Percentiles rank a stretch among this genome's conserved stretches.
Evolutionary conservation across 441 rosid genomes (phyloP).

Genomic region (Syzygium syzygioides): DNA sequence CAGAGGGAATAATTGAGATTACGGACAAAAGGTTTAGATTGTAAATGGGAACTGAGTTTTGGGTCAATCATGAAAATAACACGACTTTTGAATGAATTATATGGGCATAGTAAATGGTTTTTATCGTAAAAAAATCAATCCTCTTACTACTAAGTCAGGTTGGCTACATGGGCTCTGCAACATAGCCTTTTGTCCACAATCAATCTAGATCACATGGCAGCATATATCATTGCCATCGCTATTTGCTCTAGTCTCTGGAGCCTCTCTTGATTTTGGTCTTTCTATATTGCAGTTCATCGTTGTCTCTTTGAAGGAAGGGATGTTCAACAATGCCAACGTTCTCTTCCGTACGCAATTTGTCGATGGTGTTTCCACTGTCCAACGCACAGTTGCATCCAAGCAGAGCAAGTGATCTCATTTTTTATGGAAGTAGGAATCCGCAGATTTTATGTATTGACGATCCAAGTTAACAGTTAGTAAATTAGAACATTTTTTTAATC

Average conservation of each 20-base stretch:
- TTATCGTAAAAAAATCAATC: background rate
- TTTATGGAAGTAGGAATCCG: background rate
- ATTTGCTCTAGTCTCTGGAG: background rate
- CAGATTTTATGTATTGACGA: background rate
- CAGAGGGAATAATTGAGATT: background rate
- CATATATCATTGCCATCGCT: background rate
- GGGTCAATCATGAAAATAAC: background rate
- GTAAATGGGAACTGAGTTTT: background rate
- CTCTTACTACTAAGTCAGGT: background rate
- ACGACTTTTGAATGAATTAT: background rate
- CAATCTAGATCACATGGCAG: background rate
- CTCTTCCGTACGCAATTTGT: slow-evolving; percentile 93
- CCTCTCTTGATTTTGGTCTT: background rate
- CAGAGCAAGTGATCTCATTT: slow-evolving; percentile 38
- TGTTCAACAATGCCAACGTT: slow-evolving; percentile 99
- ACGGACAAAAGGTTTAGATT: background rate
- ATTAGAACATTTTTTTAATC: background rate
- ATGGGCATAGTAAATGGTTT: background rate
- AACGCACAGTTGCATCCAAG: slow-evolving; percentile 74
- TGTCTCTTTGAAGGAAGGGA: slow-evolving; percentile 96
- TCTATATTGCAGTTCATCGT: slow-evolving; percentile 70
- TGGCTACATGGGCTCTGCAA: background rate
- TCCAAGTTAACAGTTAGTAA: background rate
- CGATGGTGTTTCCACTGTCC: slow-evolving; percentile 97
- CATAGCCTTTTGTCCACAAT: background rate